Evolutionary conservation across 73 alveolate genomes (phyloP).

Genomic region (Chromera velia): DNA sequence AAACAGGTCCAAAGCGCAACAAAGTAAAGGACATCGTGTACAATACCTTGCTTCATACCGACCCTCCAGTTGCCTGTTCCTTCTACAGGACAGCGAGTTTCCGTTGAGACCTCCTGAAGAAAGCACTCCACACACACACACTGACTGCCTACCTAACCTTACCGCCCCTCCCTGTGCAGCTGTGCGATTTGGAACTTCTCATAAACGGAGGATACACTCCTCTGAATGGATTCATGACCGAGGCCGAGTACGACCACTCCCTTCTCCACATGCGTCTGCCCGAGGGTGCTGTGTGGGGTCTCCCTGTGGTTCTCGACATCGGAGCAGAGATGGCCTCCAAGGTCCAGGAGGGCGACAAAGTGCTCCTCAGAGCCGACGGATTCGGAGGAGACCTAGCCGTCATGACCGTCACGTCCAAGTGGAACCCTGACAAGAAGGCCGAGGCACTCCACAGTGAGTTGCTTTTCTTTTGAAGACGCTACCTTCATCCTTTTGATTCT

Average conservation of each 20-base stretch:
- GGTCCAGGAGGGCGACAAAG: background rate
- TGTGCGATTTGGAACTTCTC: background rate
- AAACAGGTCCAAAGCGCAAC: too few species aligned
- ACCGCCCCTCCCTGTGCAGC: too few species aligned
- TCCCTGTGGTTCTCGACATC: background rate
- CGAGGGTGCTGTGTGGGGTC: background rate
- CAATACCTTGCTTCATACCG: too few species aligned
- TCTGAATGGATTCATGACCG: background rate
- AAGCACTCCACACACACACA: too few species aligned
- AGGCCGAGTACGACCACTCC: background rate
- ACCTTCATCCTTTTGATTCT: too few species aligned
- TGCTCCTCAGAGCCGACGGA: background rate
- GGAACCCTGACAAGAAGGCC: background rate
- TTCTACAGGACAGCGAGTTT: too few species aligned
- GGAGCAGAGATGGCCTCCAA: background rate
- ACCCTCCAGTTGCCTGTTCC: too few species aligned
- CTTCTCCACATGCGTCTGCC: background rate
- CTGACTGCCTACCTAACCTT: too few species aligned
- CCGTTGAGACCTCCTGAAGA: too few species aligned
- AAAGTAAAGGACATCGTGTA: too few species aligned
- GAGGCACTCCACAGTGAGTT: too few species aligned
- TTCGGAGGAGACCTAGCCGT: background rate
- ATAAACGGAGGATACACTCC: background rate
- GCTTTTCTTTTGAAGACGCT: too few species aligned
- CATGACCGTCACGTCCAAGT: background rate